Evolutionary conservation across 495 filamentous ascomycete genomes (phyloP).

Genomic region (Glutinoglossum americanum): DNA sequence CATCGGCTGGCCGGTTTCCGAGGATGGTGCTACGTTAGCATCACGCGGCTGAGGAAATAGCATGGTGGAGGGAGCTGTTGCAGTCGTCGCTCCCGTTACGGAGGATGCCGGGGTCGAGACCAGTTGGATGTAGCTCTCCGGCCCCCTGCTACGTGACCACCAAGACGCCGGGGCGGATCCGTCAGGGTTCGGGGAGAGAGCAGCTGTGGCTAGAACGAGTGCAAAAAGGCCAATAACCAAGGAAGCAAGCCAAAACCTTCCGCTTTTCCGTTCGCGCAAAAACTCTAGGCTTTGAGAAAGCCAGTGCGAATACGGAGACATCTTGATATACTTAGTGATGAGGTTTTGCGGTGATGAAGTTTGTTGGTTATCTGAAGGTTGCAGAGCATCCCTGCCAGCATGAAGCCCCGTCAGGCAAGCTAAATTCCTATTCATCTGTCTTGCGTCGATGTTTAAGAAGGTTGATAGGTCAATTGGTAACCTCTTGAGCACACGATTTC

Average conservation of each 20-base stretch:
- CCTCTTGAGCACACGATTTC: conserved; percentile 30
- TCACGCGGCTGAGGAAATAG: neutral
- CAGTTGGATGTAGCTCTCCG: neutral
- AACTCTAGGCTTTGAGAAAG: neutral
- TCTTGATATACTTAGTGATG: neutral
- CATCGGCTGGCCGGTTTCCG: neutral
- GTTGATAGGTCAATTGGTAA: conserved; percentile 53
- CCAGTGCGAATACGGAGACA: neutral
- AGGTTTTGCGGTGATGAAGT: neutral
- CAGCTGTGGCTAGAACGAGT: neutral
- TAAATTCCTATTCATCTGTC: conserved; percentile 55
- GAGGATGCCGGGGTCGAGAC: conserved; percentile 1
- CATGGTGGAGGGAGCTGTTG: neutral
- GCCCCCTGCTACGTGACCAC: neutral
- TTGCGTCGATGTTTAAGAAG: conserved; percentile 47
- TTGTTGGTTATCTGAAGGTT: neutral
- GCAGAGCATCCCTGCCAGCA: neutral
- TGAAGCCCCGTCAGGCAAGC: conserved; percentile 37
- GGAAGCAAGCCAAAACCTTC: neutral
- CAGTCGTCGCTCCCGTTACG: neutral
- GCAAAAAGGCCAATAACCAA: neutral
- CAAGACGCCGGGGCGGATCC: neutral
- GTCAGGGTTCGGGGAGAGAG: neutral
- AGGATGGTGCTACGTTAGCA: neutral
- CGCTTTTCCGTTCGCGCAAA: neutral